phyloP scores from a whole-genome alignment of 495 filamentous ascomycete species.

The Hypoxylon perforatum region DNA sequence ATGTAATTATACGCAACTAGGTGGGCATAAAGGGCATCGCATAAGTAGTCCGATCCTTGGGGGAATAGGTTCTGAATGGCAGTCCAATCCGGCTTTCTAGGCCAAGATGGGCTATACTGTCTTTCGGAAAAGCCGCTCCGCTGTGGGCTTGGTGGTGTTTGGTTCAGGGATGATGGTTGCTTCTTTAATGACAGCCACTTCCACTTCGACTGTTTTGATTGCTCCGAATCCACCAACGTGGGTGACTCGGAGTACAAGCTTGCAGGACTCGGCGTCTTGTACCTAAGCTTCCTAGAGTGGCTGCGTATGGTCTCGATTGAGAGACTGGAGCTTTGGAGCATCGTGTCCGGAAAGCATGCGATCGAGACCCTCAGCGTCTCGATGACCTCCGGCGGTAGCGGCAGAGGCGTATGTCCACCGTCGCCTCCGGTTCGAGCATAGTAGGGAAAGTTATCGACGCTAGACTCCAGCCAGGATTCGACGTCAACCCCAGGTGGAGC shows the following conservation, averaged over 20 bases:
- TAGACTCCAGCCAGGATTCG: conserved; percentile 44
- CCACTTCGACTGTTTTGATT: conserved; percentile 38
- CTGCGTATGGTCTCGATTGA: conserved; percentile 59
- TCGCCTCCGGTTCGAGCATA: conserved; percentile 29
- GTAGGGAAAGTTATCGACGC: conserved; percentile 43
- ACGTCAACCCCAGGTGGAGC: conserved; percentile 39
- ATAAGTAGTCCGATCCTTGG: conserved; percentile 62
- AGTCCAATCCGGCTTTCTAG: conserved; percentile 47
- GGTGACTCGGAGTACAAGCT: conserved; percentile 34
- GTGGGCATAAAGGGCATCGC: conserved; percentile 72
- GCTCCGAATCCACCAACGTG: conserved; percentile 23
- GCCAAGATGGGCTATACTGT: conserved; percentile 23
- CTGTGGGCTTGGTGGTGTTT: conserved; percentile 24
- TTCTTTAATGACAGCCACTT: conserved; percentile 40
- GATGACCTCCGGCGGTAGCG: conserved; percentile 53
- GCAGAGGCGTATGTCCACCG: conserved; percentile 43
- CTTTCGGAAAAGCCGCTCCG: conserved; percentile 19
- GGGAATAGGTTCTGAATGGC: conserved; percentile 71
- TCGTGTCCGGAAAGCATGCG: conserved; percentile 58
- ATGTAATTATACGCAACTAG: conserved; percentile 72
- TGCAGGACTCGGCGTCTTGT: conserved; percentile 34
- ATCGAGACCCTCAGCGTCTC: conserved; percentile 55
- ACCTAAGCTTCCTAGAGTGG: conserved; percentile 56
- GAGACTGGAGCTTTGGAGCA: conserved; percentile 57
- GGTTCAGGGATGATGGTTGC: conserved; percentile 20